Percentiles rank a stretch among this genome's conserved stretches.
phyloP scores from a whole-genome alignment of 495 filamentous ascomycete genomes.

The Trichoderma asperelloides region DNA sequence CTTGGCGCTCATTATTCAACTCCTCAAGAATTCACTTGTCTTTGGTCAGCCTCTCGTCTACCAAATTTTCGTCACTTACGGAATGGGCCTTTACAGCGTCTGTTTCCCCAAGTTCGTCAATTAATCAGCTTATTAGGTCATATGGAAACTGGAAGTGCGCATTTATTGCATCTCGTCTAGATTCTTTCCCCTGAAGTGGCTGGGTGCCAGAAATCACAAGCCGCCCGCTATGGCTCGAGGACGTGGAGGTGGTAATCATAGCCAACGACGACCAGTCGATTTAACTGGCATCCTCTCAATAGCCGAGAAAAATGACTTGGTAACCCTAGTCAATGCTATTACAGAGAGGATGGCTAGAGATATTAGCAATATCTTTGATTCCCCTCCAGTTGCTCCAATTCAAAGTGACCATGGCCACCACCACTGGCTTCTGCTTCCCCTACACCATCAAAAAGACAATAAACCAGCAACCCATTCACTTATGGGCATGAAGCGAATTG shows the following conservation, averaged over 20 bases:
- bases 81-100: background rate
- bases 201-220: background rate
- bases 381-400: conserved; percentile 19
- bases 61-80: background rate
- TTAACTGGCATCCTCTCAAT: conserved; percentile 21
- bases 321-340: conserved; percentile 30
- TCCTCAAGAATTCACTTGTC: background rate
- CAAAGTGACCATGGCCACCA: conserved; percentile 15
- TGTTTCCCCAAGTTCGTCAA: background rate
- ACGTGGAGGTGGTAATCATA: background rate
- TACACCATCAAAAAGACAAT: conserved; percentile 20
- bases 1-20: background rate
- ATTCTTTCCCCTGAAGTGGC: background rate
- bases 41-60: background rate
- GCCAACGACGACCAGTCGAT: conserved; percentile 18
- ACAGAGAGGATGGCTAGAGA: conserved; percentile 41
- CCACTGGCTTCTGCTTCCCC: conserved; percentile 21
- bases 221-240: background rate
- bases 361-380: conserved; percentile 38
- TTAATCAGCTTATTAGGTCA: too few relatives aligned
- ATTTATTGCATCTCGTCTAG: background rate
- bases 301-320: conserved; percentile 23
- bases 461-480: conserved; percentile 8
- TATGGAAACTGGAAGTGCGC: background rate
- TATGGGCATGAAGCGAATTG: background rate